Base-by-base conservation (phyloP, 805 yeast genomes). In the Candida maris region DNA sequence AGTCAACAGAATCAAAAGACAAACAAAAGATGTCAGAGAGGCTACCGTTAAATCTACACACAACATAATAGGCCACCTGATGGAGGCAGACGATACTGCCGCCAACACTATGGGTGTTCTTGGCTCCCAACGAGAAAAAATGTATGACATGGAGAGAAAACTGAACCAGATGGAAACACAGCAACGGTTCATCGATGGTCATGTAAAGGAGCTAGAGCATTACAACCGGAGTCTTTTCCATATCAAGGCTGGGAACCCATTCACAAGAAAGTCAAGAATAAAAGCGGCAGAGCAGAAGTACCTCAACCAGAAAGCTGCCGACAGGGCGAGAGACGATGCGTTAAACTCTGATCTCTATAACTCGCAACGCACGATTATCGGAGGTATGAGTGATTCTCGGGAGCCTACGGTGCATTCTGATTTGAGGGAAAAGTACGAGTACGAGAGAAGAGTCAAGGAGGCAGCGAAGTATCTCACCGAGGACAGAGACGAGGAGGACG, bases 111-210 rank as follows among this genome's bases (percentile, higher is more conserved):
- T 91, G 44, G 97, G 96, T 19, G 77, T 86, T 77, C 71, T 93
- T 32, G 98, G 98, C 18, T 76, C 89, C n/a, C 97, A 93, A 61
- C 79, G 93, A 39, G 96, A 88, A 56, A 71, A 86, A 32, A 67
- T 93, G 45, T 85, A 82, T 58, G 78, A 77, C 52, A 79, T 89
- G 15, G 96, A 93, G 56, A 76, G 77, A 46, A 81, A 81, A 46
- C 65, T 91, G 48, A 76, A 84, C 36, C 64, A 85, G 37, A 86
- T 94, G 35, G 83, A 80, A 40, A 81, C 86, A 3, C 96, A 88
- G 57, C 85, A 85, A 40, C 69, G 79, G 48, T 75, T 85, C 37
- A 95, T 95, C 4, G 88, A 83, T 45, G 85, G 79, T 27, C 85
- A 85, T 59, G 91, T 91, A 23, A 73, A 72, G 35, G 89, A 89